Percentiles rank a stretch among this genome's conserved stretches.
Evolutionary conservation across 345 rosid genomes (phyloP).

Genomic region (Murraya paniculata): DNA sequence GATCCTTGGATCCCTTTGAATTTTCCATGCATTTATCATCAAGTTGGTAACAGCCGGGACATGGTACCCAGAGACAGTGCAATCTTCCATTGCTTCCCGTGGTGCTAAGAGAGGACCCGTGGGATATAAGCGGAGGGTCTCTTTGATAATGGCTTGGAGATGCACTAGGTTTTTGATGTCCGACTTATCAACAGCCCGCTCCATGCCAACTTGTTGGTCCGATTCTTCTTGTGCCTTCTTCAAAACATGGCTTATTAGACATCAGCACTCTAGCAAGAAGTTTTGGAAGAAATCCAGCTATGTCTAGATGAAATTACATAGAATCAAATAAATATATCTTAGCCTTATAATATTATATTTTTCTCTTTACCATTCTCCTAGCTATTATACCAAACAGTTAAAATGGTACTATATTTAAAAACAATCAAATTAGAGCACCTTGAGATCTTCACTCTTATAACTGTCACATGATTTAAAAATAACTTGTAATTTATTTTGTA

Average conservation of each 20-base stretch:
- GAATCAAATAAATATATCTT: too few species aligned
- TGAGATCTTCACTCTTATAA: too few species aligned
- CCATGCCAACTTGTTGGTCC: constrained; percentile 41
- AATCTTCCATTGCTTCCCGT: constrained; percentile 49
- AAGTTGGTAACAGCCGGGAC: constrained; percentile 43
- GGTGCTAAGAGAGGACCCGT: constrained; percentile 52
- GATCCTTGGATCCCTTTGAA: constrained; percentile 41
- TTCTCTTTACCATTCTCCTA: too few species aligned
- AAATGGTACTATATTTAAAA: too few species aligned
- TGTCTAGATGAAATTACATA: too few species aligned
- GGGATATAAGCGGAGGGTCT: constrained; percentile 62
- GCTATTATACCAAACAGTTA: too few species aligned
- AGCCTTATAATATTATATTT: too few species aligned
- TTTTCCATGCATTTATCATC: constrained; percentile 49
- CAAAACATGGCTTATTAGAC: constrained; percentile 3
- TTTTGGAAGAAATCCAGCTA: too few species aligned
- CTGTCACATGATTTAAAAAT: too few species aligned
- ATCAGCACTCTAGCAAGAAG: too few species aligned
- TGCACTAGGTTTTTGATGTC: constrained; percentile 45
- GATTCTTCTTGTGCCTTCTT: constrained; percentile 52
- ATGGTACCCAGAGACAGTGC: constrained; percentile 41
- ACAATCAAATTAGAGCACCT: too few species aligned
- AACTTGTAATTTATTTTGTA: too few species aligned
- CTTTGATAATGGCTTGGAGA: constrained; percentile 62
- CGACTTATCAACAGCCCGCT: constrained; percentile 46